Percentiles rank a stretch among this genome's conserved stretches.
phyloP scores from a whole-genome alignment of 371 early-diverging fungal genomes.

The Umbelopsis sp. region DNA sequence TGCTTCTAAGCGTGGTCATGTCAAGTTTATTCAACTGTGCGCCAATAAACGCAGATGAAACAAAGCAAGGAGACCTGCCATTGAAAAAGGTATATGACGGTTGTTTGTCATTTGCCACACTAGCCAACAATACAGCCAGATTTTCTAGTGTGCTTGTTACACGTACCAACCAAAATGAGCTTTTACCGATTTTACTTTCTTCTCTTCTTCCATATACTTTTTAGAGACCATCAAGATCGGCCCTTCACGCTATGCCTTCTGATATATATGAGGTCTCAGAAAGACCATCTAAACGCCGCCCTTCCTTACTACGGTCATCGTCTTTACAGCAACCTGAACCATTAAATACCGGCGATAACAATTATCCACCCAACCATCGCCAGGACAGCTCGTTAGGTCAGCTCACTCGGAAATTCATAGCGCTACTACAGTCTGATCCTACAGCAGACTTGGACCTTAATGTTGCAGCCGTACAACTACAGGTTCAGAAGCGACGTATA shows the following conservation, averaged over 20 bases:
- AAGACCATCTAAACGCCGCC: conserved; percentile 1
- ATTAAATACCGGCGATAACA: not conserved
- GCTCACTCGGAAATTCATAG: conserved; percentile 78
- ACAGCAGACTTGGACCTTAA: conserved; percentile 76
- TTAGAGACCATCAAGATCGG: conserved; percentile 6
- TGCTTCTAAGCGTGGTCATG: not conserved
- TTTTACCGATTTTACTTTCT: too few relatives aligned
- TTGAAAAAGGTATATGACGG: not conserved
- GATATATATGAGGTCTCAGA: not conserved
- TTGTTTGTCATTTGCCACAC: not conserved
- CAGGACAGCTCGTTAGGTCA: conserved; percentile 62
- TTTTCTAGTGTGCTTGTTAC: not conserved
- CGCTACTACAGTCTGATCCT: conserved; percentile 62
- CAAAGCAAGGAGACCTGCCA: conserved; percentile 1
- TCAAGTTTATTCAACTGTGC: not conserved
- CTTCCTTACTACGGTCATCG: not conserved
- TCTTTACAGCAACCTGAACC: not conserved
- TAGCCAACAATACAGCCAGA: not conserved
- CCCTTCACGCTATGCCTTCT: not conserved
- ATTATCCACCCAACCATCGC: not conserved
- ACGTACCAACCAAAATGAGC: not conserved
- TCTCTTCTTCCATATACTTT: not conserved
- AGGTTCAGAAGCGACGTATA: conserved; percentile 82
- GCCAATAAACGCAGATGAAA: not conserved
- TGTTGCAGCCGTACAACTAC: conserved; percentile 68